Base-by-base conservation (phyloP, 495 filamentous ascomycete species). In the Neurospora pannonica region DNA sequence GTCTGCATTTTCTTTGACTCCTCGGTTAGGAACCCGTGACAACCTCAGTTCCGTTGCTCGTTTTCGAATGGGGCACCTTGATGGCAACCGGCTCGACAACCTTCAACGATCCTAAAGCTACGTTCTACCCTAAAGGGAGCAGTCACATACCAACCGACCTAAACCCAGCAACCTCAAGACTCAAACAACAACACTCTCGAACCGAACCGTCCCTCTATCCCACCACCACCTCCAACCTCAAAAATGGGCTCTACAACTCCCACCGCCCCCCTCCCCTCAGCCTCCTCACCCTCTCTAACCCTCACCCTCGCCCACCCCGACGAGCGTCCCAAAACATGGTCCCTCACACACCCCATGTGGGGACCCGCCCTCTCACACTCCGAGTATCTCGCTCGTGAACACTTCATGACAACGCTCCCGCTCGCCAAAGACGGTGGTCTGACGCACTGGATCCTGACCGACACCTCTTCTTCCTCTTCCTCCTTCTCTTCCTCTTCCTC, bases 401-500 rank as follows among this genome's bases (percentile, higher is more conserved):
- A 86, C 31, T 88, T 90, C 77, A 88, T 98, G 4, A 83, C 84
- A 7, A 87, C 86, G n/a, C 89, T 93, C 70, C 84, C 85, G 0
- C 84, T 97, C 28, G 90, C 92, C 38, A 86, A 87, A 69, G 84
- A 96, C 78, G 93, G 92, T 48, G 92, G 91, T 9, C 83, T 98
- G 54, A 93, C 91, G 13, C 89, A 91, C 79, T 99, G 96, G 96
- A 89, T 97, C 74, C 88, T 99, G 3, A 91, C 94, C 1, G 88
- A 94, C 77, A 75, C 76, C 2, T 4, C 28, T 2, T 24, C 17
- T 5, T 19, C 21, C 0, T 24, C n/a, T 4, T 5, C n/a, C 8
- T 24, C 43, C 74, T 78, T 0, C 79, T 36, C 34, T 7, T 36
- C 19, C 19, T 43, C 21, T 2, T 13, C n/a, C 4, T 5, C 43